Base-by-base conservation (phyloP, 2,329 filamentous ascomycete species). In the Pezicula carpinea region DNA sequence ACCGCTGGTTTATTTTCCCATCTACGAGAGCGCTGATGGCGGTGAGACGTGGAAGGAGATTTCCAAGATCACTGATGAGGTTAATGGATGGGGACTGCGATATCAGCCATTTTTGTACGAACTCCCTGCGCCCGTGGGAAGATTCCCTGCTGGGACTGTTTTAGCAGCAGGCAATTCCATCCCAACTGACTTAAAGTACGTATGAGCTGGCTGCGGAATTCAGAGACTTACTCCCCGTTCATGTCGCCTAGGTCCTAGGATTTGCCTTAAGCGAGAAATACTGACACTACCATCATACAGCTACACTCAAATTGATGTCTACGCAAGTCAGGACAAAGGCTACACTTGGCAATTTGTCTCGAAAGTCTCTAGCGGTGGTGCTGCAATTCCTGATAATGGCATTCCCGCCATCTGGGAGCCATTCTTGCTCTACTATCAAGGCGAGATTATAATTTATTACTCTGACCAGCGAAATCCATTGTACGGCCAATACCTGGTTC, bases 401-500 rank as follows among this genome's bases (percentile, higher is more conserved):
- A 62, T 80, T 32, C 84, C 81, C 0, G 82, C 83, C 0, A 79
- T 89, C 17, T 89, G 85, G 85, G 85, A 89, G 62, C 85, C 85
- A 0, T 87, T 84, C 62, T 65, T 88, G 35, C 59, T 80, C 62
- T 69, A 74, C 38, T 74, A 82, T 61, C 66, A 84, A 47, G 72
- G 77, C 44, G 69, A 77, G 43, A 66, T 88, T 15, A 74, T 87
- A 31, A 69, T 75, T 56, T 88, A 85, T 70, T 88, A 87, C 68
- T 82, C 83, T 2, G 85, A 88, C 63, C 85, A 88, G 61, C 76
- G 84, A 31, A 82, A 82, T 52, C 73, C 80, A 52, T 68, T 69
- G 1, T 71, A 87, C 58, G 84, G 83, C 15, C 84, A 88, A 64
- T 85, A 87, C 59, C 71, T 88, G 33, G 73, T 79, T 3, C 83